Evolutionary conservation across 805 yeast genomes (phyloP), one percentile per base, ranked within the genome.

Genomic region (Saturnispora mendoncae): DNA sequence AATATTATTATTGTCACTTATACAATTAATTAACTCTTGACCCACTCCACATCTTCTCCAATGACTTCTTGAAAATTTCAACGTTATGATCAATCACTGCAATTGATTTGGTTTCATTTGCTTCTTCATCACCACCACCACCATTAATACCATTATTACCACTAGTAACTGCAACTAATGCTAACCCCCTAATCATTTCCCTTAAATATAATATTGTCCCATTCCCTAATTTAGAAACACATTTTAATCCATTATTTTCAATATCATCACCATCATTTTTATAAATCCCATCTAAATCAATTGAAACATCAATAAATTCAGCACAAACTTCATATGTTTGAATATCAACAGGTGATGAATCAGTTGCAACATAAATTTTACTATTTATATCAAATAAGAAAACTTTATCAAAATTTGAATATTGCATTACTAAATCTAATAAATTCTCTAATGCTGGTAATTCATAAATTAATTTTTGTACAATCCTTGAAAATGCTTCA

Each of bases 251-350:
- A 38, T 49, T 53, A 17, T 35, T 17, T 14, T 15, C 15, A 19
- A 13, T 21, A 26, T 15, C 28, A 9, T 33, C 34, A 29, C 26
- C 43, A 21, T 42, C 38, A n/a, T 43, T 32, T 37, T 73, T 72
- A 50, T 83, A 81, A 33, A 83, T 58, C 38, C 82, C 83, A 51
- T 85, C 88, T 48, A 92, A 64, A 55, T 92, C 97, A 20, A 87
- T 80, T 3, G 95, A 80, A 13, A 90, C 92, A 59, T 92, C 97
- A 35, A 92, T 90, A 55, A 92, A 92, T 55, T 92, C 97, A 0
- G 97, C 94, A 61, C 97, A 92, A 2, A 90, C 94, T 58, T 92
- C 97, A 58, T 92, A 92, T 0, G 94, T 84, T 55, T 87, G 95
- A 31, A 86, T 82, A 62, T 90, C 97, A 30, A 90, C 95, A 0